Evolutionary conservation across 176 grass and related monocot genomes (phyloP), one percentile per base, ranked within the genome.

Genomic region (Thalia dealbata): DNA sequence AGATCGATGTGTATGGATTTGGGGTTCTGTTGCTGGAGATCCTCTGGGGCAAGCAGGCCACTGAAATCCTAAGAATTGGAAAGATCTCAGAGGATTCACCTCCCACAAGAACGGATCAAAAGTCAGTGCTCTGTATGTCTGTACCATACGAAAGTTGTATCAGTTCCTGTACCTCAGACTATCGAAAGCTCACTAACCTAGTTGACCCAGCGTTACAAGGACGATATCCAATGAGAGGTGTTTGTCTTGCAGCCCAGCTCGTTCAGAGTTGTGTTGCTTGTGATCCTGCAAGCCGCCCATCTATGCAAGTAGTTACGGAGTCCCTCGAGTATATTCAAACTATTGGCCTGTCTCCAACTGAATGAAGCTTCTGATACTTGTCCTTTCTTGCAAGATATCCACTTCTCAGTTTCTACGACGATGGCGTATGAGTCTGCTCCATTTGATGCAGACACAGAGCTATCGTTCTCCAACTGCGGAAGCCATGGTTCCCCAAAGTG

Each of bases 301-400:
- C 65, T 1, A 68, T 68, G 38, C 9, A 43, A 22, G 35, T 44
- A 68, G 19, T 22, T 42, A 0, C 23, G 1, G 18, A 68, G 65
- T 23, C 19, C 10, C 65, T 68, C 44, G 65, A 68, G 65, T 18
- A 68, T 15, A 68, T 68, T 45, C 62, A 65, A 65, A 65, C 62
- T 35, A 19, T 32, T 1, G 62, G 28, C 62, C 30, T 5, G 27
- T 32, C 26, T 35, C 15, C 62, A 65, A 18, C 28, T 16, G 27
- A 15, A 64, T n/a, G 24, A 64, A 16, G 28, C 19, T 64, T 30
- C 26, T 65, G 62, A 65, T 65, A 26, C 62, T 65, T 19, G 62
- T 35, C 28, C 62, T 32, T 65, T 18, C 62, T 16, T 65, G 26
- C 15, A 65, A 7, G 62, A 65, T 65, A 32, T 35, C 28, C 12